Evolutionary conservation across 2,329 filamentous ascomycete species (phyloP).

Genomic region (Cladosporium oxysporum): DNA sequence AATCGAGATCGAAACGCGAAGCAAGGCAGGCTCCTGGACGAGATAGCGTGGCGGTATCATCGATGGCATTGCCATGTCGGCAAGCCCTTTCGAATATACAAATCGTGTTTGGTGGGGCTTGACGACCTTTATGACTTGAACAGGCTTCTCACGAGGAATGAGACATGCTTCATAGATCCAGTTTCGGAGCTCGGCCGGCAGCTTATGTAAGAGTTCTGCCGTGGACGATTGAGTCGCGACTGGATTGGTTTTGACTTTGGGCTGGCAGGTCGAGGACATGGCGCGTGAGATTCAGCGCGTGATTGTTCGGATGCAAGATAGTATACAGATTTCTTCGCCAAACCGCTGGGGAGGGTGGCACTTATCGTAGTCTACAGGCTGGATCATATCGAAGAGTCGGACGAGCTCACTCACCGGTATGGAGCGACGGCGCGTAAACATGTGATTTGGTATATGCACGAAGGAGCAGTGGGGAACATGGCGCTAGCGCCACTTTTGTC

Average conservation of each 20-base stretch:
- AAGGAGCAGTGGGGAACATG: neutral
- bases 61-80: neutral
- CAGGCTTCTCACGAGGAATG: neutral
- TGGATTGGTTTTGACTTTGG: neutral
- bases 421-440: neutral
- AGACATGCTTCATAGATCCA: neutral
- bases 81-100: neutral
- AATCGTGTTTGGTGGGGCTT: neutral
- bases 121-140: neutral
- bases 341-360: no score
- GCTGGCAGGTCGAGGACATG: neutral
- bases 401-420: neutral
- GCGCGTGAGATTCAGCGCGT: neutral
- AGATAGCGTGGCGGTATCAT: neutral
- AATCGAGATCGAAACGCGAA: neutral
- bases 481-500: neutral
- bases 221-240: neutral
- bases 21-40: neutral
- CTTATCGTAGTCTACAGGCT: neutral
- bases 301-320: neutral
- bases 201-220: neutral
- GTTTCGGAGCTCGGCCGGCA: neutral
- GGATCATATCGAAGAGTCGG: neutral
- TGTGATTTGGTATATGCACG: neutral
- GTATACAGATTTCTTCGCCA: accelerated